These are phyloP conservation scores for Panicum miliaceum DNA, from an alignment of 176 grass and related monocot genomes.

Conservation along the genomic window DNA sequence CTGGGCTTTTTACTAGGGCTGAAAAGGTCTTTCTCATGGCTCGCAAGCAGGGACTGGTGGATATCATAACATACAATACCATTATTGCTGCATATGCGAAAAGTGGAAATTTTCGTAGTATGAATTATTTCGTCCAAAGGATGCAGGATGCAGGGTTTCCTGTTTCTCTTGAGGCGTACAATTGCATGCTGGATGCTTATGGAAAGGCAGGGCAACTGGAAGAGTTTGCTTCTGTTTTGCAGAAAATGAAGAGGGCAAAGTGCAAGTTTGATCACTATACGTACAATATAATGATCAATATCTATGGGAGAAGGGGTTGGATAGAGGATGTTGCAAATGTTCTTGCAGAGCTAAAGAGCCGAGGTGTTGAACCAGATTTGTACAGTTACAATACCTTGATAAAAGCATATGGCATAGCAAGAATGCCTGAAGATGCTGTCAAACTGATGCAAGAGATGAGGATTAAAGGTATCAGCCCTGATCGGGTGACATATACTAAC, in stretches of 20 bases:
- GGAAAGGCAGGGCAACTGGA: constrained; percentile 77
- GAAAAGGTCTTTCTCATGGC: constrained; percentile 77
- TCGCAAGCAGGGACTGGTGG: constrained; percentile 64
- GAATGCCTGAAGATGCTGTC: constrained; percentile 83
- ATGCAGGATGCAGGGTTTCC: constrained; percentile 74
- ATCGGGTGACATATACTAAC: constrained; percentile 70
- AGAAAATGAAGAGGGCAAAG: constrained; percentile 81
- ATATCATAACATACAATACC: constrained; percentile 90
- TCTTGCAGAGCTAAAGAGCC: constrained; percentile 68
- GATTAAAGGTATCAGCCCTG: constrained; percentile 61
- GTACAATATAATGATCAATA: constrained; percentile 96
- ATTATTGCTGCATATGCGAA: constrained; percentile 81
- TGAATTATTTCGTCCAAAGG: constrained; percentile 65
- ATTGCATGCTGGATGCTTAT: constrained; percentile 90
- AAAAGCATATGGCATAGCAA: constrained; percentile 79
- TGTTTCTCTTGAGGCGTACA: constrained; percentile 81
- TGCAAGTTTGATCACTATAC: constrained; percentile 86
- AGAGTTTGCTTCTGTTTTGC: constrained; percentile 70
- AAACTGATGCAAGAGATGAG: constrained; percentile 83
- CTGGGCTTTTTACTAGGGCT: constrained; percentile 72
- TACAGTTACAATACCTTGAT: constrained; percentile 88
- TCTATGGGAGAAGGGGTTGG: constrained; percentile 87
- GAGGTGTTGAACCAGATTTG: constrained; percentile 72
- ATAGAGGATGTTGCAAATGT: constrained; percentile 74
- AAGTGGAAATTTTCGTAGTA: constrained; percentile 63